Evolutionary conservation across 1,139 yeast species (phyloP), one percentile per base, ranked within the genome.

Genomic region (Sugiyamaella pinicola): DNA sequence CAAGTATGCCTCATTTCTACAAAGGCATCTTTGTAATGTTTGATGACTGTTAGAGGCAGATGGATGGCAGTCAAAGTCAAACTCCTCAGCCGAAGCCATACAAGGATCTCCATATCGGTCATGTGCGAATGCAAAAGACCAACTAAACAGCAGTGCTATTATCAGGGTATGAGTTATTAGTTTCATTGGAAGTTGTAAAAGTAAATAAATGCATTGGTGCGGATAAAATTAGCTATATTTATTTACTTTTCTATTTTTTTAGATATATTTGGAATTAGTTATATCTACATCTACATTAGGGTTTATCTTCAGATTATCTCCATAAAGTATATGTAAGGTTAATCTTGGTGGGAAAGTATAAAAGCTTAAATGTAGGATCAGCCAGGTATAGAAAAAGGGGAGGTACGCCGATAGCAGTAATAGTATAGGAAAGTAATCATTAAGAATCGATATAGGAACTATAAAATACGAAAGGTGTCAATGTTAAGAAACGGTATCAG

Each of bases 91-190:
- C 2, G 57, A 35, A 17, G 51, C 51, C 37, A 51, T 45, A 31
- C 57, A 54, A 3, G 57, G 57, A 19, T 54, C 57, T 3, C 53
- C 57, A 37, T 54, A 54, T 19, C 44, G 12, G 45, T 54, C 57
- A 15, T 45, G 45, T 5, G 34, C 48, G 13, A 28, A 29, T 2
- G 52, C 42, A n/a, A 8, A 15, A n/a, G 17, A 26, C 26, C n/a
- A 19, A 12, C 19, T n/a, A 7, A 26, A 35, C n/a, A 37, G 9
- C 4, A 29, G 26, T n/a, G 22, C 15, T 21, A 43, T 8, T 31
- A 31, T 22, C 19, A 21, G 26, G 21, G 17, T 21, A 33, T 33
- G 21, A 18, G 13, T 8, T 38, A 13, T 28, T 21, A 34, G 21
- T 19, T 43, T 43, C 39, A 43, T 43, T 35, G 18, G 37, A 33